Base-by-base conservation (phyloP, 441 rosid species). In the Raphanus hybrid region DNA sequence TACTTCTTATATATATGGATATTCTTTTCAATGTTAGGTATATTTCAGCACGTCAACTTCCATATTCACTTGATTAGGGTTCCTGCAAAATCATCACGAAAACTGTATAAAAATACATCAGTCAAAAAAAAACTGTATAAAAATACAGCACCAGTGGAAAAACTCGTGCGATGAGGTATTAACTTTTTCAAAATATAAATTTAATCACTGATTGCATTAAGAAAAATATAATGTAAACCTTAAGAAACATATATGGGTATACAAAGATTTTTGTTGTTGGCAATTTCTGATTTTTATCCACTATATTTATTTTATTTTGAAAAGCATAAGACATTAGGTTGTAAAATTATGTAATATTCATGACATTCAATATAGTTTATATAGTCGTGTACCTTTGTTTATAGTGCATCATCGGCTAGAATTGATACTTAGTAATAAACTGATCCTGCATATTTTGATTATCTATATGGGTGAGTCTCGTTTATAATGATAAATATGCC, bases 401-500 rank as follows among this genome's bases (percentile, higher is more conserved):
- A 66, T 61, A 10, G 50, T 52, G 65, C 70, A 52, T 63, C 67
- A 62, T 78, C 66, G 29, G 55, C 14, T 27, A 35, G 4, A 43
- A 54, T 41, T 73, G 32, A 35, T 73, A 39, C 9, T 63, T 73
- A 78, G 78, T 78, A 78, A 57, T 78, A 73, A 39, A 78, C 41
- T 11, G 82, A 78, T n/a, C 82, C 82, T 78, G 82, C 82, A 78
- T 57, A 45, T 29, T 54, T 78, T 73, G 39, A 60, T 35, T 20
- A 60, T 60, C 18, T 50, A 15, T 35, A 15, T 57, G 6, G 60
- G 73, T 71, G 41, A 58, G 35, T 70, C 55, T 34, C 61, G 45
- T 61, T 52, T 7, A 60, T 20, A n/a, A 50, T 50, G 55, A 57
- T 10, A 62, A 37, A 23, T 26, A 57, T 57, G 66, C 11, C 15